phyloP scores from a whole-genome alignment of 345 rosid species.

The Salix brachista region DNA sequence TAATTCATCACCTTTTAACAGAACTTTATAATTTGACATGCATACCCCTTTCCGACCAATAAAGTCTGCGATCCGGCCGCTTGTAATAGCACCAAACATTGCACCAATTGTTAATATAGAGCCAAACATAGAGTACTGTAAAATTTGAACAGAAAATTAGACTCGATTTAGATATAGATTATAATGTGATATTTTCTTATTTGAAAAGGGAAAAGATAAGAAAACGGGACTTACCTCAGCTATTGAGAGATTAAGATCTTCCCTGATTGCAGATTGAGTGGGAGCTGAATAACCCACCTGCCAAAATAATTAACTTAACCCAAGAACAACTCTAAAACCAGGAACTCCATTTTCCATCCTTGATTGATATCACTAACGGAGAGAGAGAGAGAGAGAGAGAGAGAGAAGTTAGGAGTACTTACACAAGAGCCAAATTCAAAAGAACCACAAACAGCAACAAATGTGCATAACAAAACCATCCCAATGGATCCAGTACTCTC shows the following conservation, averaged over 20 bases:
- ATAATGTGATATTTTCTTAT: background rate
- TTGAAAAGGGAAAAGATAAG: background rate
- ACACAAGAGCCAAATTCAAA: conserved; percentile 91
- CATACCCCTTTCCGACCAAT: conserved; percentile 83
- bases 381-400: background rate
- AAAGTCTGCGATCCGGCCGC: conserved; percentile 72
- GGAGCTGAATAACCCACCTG: conserved; percentile 98
- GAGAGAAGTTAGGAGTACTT: conserved; percentile 28
- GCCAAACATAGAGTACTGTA: conserved; percentile 87
- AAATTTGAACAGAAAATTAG: background rate
- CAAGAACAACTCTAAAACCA: conserved; percentile 22
- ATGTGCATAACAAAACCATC: conserved; percentile 73
- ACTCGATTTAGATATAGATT: background rate
- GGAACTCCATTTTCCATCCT: conserved; percentile 6
- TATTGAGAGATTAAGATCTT: conserved; percentile 71
- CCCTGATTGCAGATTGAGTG: conserved; percentile 70
- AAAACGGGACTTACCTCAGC: conserved; percentile 49
- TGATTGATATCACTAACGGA: background rate
- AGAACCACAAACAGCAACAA: conserved; percentile 83
- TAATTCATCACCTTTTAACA: background rate
- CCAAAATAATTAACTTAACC: conserved; percentile 36
- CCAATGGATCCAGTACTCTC: conserved; percentile 40
- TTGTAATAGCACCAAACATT: conserved; percentile 85
- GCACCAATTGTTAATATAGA: conserved; percentile 94
- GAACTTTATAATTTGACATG: background rate